A percentile compares a stretch with the other conserved stretches of the same genome.
Conservation (phyloP, 768 basidiomycete species). For the Amanita brunnescens region DNA sequence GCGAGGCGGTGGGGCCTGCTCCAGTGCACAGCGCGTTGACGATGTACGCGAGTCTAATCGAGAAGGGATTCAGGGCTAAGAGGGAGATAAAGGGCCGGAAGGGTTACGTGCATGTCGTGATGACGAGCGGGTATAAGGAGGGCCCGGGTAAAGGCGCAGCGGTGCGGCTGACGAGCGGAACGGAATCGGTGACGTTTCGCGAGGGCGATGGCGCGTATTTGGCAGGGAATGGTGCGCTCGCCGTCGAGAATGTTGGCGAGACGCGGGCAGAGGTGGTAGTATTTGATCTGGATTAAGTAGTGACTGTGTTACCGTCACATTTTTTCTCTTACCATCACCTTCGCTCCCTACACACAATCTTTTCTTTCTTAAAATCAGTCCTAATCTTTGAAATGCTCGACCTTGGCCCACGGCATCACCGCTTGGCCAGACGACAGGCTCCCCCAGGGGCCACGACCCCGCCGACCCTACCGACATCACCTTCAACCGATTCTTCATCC, state of each 20-base stretch:
- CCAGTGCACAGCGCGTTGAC: slow-evolving; percentile 66
- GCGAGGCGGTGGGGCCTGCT: slow-evolving; percentile 72
- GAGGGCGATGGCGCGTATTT: slow-evolving; percentile 91
- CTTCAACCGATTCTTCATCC: neutral
- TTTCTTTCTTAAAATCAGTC: neutral
- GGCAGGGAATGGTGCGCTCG: slow-evolving; percentile 28
- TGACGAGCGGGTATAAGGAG: slow-evolving; percentile 74
- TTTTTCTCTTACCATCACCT: neutral
- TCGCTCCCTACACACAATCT: neutral
- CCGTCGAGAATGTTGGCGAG: slow-evolving; percentile 58
- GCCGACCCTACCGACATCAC: neutral
- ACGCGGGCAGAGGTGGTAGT: slow-evolving; percentile 64
- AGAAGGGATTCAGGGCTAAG: slow-evolving; percentile 41
- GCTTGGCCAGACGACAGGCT: neutral
- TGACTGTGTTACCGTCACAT: neutral
- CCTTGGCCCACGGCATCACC: neutral
- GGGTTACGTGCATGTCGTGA: slow-evolving; percentile 80
- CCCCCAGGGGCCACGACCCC: neutral
- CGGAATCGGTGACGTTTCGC: slow-evolving; percentile 43
- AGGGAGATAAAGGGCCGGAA: slow-evolving; percentile 47
- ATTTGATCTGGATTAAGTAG: slow-evolving; percentile 61
- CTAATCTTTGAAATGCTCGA: too few species aligned
- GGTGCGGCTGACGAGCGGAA: slow-evolving; percentile 39
- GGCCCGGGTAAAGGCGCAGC: slow-evolving; percentile 45
- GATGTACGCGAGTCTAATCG: slow-evolving; percentile 71